Evolutionary conservation across 2,329 filamentous ascomycete species (phyloP).

Genomic region (Triangularia setosa): DNA sequence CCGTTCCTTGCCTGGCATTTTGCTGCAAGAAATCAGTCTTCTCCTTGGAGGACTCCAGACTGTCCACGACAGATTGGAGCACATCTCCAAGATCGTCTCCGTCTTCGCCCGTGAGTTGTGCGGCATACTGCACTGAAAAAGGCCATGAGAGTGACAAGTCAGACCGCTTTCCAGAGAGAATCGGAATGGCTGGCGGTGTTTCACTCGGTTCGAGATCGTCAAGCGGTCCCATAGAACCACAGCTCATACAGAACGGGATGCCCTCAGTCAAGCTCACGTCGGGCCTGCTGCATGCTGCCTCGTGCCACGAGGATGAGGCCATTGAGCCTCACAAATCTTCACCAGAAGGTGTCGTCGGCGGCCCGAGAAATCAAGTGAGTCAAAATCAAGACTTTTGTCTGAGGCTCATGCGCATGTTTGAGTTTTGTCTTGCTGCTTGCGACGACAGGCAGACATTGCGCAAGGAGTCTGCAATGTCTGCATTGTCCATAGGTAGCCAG

Average conservation of each 20-base stretch:
- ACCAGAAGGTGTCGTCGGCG: neutral
- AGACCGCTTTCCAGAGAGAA: slow-evolving; percentile 8
- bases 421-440: neutral
- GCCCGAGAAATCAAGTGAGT: neutral
- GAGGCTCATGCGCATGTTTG: neutral
- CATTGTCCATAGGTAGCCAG: neutral
- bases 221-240: slow-evolving; percentile 11
- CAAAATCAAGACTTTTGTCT: neutral
- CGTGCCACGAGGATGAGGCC: slow-evolving; percentile 12
- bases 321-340: neutral
- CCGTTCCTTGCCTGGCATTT: neutral
- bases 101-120: slow-evolving; percentile 1
- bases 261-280: slow-evolving; percentile 13
- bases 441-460: neutral
- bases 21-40: neutral
- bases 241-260: slow-evolving; percentile 18
- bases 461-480: neutral
- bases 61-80: slow-evolving; percentile 7
- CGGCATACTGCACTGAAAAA: slow-evolving; percentile 10
- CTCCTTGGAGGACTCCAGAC: neutral
- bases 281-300: slow-evolving; percentile 9
- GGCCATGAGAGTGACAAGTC: slow-evolving; percentile 14
- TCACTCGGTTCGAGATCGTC: slow-evolving; percentile 11
- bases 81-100: slow-evolving; percentile 8
- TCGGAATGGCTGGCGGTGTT: slow-evolving; percentile 10